Evolutionary conservation across 306 rosid species (phyloP).

Genomic region (Spatholobus suberectus): DNA sequence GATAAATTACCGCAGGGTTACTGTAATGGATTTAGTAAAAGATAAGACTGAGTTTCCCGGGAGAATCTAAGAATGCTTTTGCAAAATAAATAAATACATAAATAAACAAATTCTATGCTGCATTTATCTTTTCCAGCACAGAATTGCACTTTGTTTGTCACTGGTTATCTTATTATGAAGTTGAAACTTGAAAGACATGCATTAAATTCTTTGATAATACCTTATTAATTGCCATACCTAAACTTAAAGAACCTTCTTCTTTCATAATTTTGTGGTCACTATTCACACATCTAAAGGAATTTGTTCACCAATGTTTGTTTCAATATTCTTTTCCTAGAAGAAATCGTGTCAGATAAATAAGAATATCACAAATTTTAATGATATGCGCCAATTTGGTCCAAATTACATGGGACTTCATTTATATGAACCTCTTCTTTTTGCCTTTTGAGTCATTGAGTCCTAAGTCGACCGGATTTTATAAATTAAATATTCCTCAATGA

Average conservation of each 20-base stretch:
- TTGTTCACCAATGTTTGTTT: constrained; percentile 13
- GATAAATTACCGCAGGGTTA: background rate
- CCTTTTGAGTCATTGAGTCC: constrained; percentile 13
- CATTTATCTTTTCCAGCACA: constrained; percentile 25
- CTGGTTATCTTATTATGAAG: background rate
- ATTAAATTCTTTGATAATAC: constrained; percentile 18
- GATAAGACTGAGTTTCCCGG: background rate
- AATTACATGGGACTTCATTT: background rate
- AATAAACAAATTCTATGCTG: constrained; percentile 24
- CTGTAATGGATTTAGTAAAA: background rate
- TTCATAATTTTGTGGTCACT: constrained; percentile 9
- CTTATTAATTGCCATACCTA: no score
- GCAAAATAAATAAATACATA: background rate
- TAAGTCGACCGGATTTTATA: background rate
- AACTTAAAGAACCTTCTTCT: background rate
- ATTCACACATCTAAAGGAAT: constrained; percentile 16
- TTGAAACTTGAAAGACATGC: constrained; percentile 11
- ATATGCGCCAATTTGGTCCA: constrained; percentile 29
- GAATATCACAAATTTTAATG: background rate
- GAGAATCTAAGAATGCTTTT: constrained; percentile 11
- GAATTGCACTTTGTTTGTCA: background rate
- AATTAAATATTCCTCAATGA: background rate
- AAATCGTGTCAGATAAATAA: constrained; percentile 10
- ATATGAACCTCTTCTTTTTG: constrained; percentile 22
- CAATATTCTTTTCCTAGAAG: constrained; percentile 17